A percentile compares a stretch with the other conserved stretches of the same genome.
Evolutionary conservation across 2,329 filamentous ascomycete genomes (phyloP).

Genomic region (Botryosphaeria agaves): DNA sequence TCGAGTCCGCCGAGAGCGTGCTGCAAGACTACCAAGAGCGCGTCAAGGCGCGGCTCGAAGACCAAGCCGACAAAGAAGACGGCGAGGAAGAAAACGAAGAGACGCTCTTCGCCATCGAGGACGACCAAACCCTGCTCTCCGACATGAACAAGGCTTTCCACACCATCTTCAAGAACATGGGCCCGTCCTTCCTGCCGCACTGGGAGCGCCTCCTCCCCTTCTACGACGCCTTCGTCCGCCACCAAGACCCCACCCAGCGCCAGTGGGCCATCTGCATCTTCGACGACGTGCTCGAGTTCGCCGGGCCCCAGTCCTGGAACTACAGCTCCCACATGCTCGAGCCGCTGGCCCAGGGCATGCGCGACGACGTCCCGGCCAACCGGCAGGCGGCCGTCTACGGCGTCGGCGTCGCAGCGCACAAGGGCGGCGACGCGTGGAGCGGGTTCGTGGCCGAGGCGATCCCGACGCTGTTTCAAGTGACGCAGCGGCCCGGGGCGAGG

Average conservation of each 20-base stretch:
- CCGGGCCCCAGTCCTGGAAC: constrained; percentile 69
- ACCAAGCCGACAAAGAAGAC: constrained; percentile 68
- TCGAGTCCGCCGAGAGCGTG: constrained; percentile 68
- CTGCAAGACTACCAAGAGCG: constrained; percentile 87
- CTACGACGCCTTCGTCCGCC: constrained; percentile 72
- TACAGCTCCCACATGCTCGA: constrained; percentile 77
- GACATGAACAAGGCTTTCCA: constrained; percentile 99
- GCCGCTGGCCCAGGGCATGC: constrained; percentile 72
- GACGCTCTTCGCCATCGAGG: constrained; percentile 77
- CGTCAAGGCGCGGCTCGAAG: constrained; percentile 67
- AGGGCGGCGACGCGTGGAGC: constrained; percentile 73
- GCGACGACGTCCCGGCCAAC: constrained; percentile 74
- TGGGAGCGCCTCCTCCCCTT: constrained; percentile 79
- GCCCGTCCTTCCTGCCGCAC: constrained; percentile 61
- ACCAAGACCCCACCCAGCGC: constrained; percentile 70
- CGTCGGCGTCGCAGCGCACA: constrained; percentile 86
- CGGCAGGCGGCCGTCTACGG: constrained; percentile 93
- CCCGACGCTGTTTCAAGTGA: constrained; percentile 70
- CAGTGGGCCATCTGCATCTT: constrained; percentile 99
- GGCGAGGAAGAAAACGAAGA: constrained; percentile 84
- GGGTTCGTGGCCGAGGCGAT: constrained; percentile 70
- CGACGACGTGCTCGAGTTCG: constrained; percentile 96
- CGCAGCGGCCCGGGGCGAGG: constrained; percentile 62
- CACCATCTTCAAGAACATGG: constrained; percentile 95
- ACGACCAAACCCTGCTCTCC: constrained; percentile 87